These are phyloP conservation scores for Endothia cerciana DNA, from an alignment of 2,329 filamentous ascomycete species.

Conservation along the genomic window DNA sequence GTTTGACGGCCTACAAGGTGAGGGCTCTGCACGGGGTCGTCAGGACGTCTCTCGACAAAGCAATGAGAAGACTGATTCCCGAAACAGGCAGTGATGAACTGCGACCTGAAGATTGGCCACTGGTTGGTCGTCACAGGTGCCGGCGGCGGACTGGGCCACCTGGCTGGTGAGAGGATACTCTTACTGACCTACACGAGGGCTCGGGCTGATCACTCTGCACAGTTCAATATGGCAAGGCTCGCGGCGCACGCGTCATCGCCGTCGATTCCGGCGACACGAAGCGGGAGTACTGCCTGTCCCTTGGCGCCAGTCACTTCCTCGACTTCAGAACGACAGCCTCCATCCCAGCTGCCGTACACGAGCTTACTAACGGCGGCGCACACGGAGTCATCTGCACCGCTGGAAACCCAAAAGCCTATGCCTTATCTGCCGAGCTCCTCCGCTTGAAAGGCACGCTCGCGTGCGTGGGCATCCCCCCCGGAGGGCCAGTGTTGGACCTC, in stretches of 20 bases:
- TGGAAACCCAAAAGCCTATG: neutral
- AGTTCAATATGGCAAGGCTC: neutral
- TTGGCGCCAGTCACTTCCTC: neutral
- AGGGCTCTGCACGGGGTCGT: neutral
- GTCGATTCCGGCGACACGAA: neutral
- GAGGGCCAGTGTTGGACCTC: neutral
- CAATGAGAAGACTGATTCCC: neutral
- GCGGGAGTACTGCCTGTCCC: neutral
- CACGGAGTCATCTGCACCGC: neutral
- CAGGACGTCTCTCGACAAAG: neutral
- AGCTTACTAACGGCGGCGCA: neutral
- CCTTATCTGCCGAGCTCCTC: neutral
- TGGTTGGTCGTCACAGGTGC: neutral
- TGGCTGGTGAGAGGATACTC: neutral
- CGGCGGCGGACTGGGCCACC: neutral
- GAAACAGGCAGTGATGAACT: neutral
- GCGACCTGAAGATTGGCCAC: neutral
- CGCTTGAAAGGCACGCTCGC: neutral
- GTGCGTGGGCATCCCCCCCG: neutral
- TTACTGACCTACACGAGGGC: neutral
- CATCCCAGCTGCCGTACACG: neutral
- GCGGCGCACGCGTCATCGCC: neutral
- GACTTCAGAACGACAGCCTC: neutral
- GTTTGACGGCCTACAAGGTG: neutral
- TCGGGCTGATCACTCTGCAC: neutral